Base-by-base conservation (phyloP, 208 protist species). In the Balamuthia mandrillaris region DNA sequence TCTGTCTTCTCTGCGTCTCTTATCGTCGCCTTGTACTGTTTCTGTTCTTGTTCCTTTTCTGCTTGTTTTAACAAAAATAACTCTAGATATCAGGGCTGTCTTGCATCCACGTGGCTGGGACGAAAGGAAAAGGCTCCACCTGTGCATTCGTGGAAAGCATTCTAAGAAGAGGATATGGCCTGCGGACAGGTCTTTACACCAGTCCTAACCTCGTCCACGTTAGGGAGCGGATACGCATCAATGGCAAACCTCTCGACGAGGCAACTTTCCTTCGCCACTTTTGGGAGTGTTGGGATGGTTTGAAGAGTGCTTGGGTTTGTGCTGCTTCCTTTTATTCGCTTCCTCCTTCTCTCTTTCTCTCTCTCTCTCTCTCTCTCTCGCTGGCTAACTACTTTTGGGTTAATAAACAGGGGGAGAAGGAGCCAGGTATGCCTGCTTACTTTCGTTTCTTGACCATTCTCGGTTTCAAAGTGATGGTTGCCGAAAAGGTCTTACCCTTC, bases 401-500 rank as follows among this genome's bases (percentile, higher is more conserved):
- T n/a, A n/a, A n/a, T 21, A n/a, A 51, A 35, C 24, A 60, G 70
- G 4, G 7, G n/a, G 70, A 7, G n/a, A 42, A 66, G 63, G 10
- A 47, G 4, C 41, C 7, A 4, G 31, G 49, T 10, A 87, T 92
- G 85, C 86, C 88, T n/a, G 37, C 87, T 5, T 92, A 91, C 77
- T 92, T 92, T 45, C 83, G 86, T 3, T 90, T 91, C 54, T 45
- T 92, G 14, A 92, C 90, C 1, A 42, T 91, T 4, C 74, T 92
- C 78, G 70, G 81, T 6, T 84, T 91, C 60, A 56, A 83, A 14
- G 74, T 89, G 24, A 88, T 90, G 35, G 24, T 86, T 16, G n/a
- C 27, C 24, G 81, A 90, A 45, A 77, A 82, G 51, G 84, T 90
- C 29, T 58, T 9, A 29, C 9, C 54, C 7, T 63, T 29, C 33